Evolutionary conservation across 2,329 filamentous ascomycete genomes (phyloP), one percentile per base, ranked within the genome.

Genomic region (Arthrobotrys sphaeroides): DNA sequence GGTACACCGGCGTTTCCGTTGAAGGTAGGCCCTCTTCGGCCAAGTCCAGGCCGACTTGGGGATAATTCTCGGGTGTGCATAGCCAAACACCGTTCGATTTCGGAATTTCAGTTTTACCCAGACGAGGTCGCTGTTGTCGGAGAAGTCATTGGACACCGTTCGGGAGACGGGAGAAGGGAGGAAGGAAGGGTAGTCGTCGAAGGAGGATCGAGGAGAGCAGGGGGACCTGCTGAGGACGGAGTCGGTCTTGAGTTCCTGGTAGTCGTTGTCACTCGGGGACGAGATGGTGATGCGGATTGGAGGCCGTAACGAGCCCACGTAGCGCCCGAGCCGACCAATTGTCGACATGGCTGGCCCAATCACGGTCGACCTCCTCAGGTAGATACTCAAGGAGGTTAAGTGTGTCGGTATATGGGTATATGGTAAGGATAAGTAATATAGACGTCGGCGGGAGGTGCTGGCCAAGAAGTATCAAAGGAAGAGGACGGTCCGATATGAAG

Each of bases 201-300:
- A 61, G 13, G 70, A 74, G 40, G 70, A 55, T 47, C 62, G 62
- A 36, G 62, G 70, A 13, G 70, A 55, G 31, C 62, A 65, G 45
- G 70, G 70, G 43, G 70, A 74, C 13, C 70, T 28, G 43, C 70
- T 74, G 22, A 62, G 24, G 36, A 57, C 24, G 12, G 70, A 68
- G n/a, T 68, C 70, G 43, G 45, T 18, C 26, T 74, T 74, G 6
- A 74, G 62, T 60, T 74, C 70, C 51, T 74, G 70, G 47, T 74
- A 74, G 43, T 74, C 70, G 31, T 74, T 74, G 26, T 68, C 70
- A 45, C 51, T 57, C 9, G 70, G 42, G 4, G 59, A 59, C 5
- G 70, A 67, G 22, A 74, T 57, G 22, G 70, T 68, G 31, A 74
- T 68, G 55, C 47, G 70, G 20, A 74, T 68, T 57, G 70, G 70